Percentiles rank a stretch among this genome's conserved stretches.
Evolutionary conservation across 805 yeast species (phyloP).

Genomic region (Yamadazyma nakazawae): DNA sequence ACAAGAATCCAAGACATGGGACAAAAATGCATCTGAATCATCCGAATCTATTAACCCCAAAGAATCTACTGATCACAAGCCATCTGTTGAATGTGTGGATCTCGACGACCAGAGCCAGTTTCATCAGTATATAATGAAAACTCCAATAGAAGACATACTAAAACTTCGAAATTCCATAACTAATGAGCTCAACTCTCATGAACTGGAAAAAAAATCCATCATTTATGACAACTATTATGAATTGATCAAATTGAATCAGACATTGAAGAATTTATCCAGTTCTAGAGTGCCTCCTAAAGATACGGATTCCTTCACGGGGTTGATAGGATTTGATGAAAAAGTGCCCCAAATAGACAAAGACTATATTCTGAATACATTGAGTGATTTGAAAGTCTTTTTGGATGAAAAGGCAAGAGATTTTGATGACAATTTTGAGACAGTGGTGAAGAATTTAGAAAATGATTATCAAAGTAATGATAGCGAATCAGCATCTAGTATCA

Average conservation of each 20-base stretch:
- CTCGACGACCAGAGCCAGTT: constrained; percentile 20
- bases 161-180: constrained; percentile 35
- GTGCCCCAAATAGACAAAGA: constrained; percentile 14
- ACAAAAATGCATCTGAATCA: not conserved
- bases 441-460: constrained; percentile 13
- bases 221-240: constrained; percentile 76
- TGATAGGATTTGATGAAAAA: constrained; percentile 4
- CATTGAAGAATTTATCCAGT: constrained; percentile 32
- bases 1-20: constrained; percentile 2
- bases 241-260: constrained; percentile 61
- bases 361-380: constrained; percentile 19
- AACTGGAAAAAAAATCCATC: constrained; percentile 63
- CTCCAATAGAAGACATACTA: constrained; percentile 28
- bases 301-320: constrained; percentile 8
- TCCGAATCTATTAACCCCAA: not conserved
- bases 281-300: constrained; percentile 7
- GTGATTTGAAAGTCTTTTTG: constrained; percentile 23
- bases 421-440: constrained; percentile 20
- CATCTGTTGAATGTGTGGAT: constrained; percentile 3
- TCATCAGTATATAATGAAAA: constrained; percentile 19
- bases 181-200: constrained; percentile 48
- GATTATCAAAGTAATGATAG: constrained; percentile 10
- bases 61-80: not conserved
- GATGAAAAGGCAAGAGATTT: constrained; percentile 17
- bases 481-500: constrained; percentile 18